Evolutionary conservation across 23 red algal species (phyloP).

Genomic region (Gracilaria caudata): DNA sequence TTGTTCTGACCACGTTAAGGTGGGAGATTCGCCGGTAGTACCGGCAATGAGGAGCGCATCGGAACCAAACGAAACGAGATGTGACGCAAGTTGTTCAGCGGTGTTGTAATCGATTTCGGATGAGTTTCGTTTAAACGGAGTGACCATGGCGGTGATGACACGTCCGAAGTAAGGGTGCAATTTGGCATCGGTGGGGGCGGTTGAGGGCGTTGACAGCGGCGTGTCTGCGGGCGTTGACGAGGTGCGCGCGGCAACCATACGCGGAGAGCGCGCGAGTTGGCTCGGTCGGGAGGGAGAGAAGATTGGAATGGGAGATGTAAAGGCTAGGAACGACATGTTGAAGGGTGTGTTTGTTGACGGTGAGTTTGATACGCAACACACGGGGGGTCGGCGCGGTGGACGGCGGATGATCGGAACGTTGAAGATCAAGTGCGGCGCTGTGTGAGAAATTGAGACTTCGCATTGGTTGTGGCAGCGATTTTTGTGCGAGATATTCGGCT

Average conservation of each 20-base stretch:
- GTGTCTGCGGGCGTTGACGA: not conserved
- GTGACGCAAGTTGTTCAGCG: constrained; percentile 90
- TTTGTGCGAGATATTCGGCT: too few relatives aligned
- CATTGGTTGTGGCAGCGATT: too few relatives aligned
- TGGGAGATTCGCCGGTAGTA: constrained; percentile 97
- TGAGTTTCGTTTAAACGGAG: constrained; percentile 83
- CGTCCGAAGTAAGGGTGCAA: constrained; percentile 71
- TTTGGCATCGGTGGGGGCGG: not conserved
- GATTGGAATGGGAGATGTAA: not conserved
- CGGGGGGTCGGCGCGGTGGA: not conserved
- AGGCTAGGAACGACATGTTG: constrained; percentile 7
- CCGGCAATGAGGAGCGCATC: constrained; percentile 93
- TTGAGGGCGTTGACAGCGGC: not conserved
- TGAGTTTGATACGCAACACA: too few relatives aligned
- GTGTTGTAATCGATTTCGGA: constrained; percentile 87
- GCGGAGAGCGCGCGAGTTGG: not conserved
- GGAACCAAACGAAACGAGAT: constrained; percentile 81
- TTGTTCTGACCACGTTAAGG: constrained; percentile 96
- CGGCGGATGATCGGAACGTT: not conserved
- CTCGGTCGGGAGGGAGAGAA: not conserved
- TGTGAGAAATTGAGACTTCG: too few relatives aligned
- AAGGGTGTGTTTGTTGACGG: not conserved
- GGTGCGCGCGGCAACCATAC: constrained; percentile 32
- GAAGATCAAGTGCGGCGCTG: not conserved
- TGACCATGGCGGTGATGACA: constrained; percentile 97